Evolutionary conservation across 2,329 filamentous ascomycete species (phyloP).

Genomic region (Pseudonectria foliicola): DNA sequence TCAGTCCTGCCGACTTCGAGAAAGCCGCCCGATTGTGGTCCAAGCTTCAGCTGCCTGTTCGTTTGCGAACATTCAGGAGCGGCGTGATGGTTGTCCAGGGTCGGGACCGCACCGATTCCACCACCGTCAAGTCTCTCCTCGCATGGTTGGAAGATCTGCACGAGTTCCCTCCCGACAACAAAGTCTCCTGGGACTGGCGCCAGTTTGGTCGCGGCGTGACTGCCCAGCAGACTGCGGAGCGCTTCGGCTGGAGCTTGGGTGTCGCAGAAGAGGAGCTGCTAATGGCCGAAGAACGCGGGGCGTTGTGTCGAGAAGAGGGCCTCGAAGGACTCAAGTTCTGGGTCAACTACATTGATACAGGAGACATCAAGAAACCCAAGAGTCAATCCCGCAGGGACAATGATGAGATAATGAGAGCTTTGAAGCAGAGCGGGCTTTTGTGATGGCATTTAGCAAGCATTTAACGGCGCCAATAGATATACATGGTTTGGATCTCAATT

Average conservation of each 20-base stretch:
- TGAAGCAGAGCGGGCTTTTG: slow-evolving; percentile 34
- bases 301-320: slow-evolving; percentile 82
- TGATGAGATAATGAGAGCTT: slow-evolving; percentile 35
- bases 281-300: slow-evolving; percentile 90
- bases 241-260: slow-evolving; percentile 94
- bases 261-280: slow-evolving; percentile 93
- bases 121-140: slow-evolving; percentile 70
- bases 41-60: slow-evolving; percentile 74
- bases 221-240: slow-evolving; percentile 79
- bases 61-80: slow-evolving; percentile 82
- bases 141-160: slow-evolving; percentile 73
- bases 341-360: slow-evolving; percentile 64
- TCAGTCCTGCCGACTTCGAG: slow-evolving; percentile 86
- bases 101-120: slow-evolving; percentile 81
- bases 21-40: slow-evolving; percentile 87
- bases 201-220: slow-evolving; percentile 79
- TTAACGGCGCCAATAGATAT: too few relatives aligned
- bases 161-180: slow-evolving; percentile 53
- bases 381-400: slow-evolving; percentile 25
- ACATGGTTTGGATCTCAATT: too few relatives aligned
- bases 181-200: slow-evolving; percentile 68
- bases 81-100: slow-evolving; percentile 92
- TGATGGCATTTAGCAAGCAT: slow-evolving; percentile 2
- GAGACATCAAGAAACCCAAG: slow-evolving; percentile 27
- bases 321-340: slow-evolving; percentile 90